These are phyloP conservation scores for Stenocarpella maydis DNA, from an alignment of 2,329 filamentous ascomycete genomes.

Conservation along the genomic window DNA sequence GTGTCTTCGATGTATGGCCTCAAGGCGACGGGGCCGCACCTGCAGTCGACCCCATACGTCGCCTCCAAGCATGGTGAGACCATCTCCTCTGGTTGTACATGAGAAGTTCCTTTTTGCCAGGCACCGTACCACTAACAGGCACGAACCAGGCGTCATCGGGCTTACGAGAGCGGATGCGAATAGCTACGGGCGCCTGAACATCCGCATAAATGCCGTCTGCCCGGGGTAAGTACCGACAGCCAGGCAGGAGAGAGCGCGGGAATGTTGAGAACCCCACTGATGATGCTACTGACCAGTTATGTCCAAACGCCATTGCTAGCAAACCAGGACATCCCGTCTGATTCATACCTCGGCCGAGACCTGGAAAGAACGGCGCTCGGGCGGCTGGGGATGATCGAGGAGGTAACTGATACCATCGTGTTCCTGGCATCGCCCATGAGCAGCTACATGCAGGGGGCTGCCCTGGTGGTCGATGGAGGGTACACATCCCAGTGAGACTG, in stretches of 20 bases:
- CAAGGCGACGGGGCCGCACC: slow-evolving; percentile 47
- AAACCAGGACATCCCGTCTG: not conserved
- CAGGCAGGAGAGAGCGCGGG: too few relatives aligned
- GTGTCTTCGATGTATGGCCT: slow-evolving; percentile 61
- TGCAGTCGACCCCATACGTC: slow-evolving; percentile 56
- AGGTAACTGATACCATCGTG: slow-evolving; percentile 61
- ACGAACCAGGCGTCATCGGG: not conserved
- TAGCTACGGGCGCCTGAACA: slow-evolving; percentile 5
- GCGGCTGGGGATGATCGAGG: slow-evolving; percentile 57
- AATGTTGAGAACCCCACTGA: not conserved
- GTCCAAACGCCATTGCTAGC: not conserved
- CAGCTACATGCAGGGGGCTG: slow-evolving; percentile 60
- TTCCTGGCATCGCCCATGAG: slow-evolving; percentile 61
- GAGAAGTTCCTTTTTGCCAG: too few relatives aligned
- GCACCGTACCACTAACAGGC: not conserved
- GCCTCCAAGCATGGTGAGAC: slow-evolving; percentile 58
- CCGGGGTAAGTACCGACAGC: not conserved
- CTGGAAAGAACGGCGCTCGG: slow-evolving; percentile 55
- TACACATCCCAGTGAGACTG: slow-evolving; percentile 40
- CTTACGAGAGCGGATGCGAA: slow-evolving; percentile 5
- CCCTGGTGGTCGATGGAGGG: slow-evolving; percentile 57
- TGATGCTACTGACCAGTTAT: not conserved
- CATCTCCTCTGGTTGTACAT: too few relatives aligned
- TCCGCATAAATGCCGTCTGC: slow-evolving; percentile 8
- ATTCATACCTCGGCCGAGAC: slow-evolving; percentile 40